Base-by-base conservation (phyloP, 306 rosid genomes). In the Vigna radiata region DNA sequence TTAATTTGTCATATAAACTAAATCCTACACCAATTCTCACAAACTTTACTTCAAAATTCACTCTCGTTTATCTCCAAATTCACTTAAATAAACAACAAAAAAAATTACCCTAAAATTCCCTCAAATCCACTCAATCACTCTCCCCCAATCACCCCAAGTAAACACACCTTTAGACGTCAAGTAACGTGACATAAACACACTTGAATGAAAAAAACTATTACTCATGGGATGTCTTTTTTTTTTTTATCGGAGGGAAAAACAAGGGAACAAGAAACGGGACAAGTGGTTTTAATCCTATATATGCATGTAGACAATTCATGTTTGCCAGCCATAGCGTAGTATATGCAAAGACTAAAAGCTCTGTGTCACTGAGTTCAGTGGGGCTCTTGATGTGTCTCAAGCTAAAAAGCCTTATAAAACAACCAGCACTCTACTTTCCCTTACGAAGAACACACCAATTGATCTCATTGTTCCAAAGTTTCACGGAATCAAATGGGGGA, bases 401-500 rank as follows among this genome's bases (percentile, higher is more conserved):
- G 62, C 76, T 5, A 65, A 75, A 33, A 11, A 16, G 1, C 66
- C 76, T 77, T 77, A 64, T 79, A 82, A 64, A 77, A 72, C 56
- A 72, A 67, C 6, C 15, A 21, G 29, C n/a, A 55, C 31, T 54
- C 11, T 36, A 19, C 61, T 60, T 61, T 61, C 21, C 33, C 67
- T 61, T 8, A 61, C 2, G 68, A 61, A 4, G n/a, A 61, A 61
- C 68, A 39, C 49, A 68, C 62, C 41, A 59, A 58, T 3, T 4
- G 9, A 9, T 14, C 37, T 25, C 64, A 13, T 56, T 16, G 49
- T 37, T 64, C 49, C 68, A 61, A 62, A 62, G 11, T 47, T 63
- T 16, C 49, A 62, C 17, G n/a, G 48, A 62, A 5, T 48, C 7
- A 47, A 36, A 83, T 83, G 86, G 83, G 81, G 74, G 77, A 39